Base-by-base conservation (phyloP, 495 filamentous ascomycete species). In the Trichoderma virens region DNA sequence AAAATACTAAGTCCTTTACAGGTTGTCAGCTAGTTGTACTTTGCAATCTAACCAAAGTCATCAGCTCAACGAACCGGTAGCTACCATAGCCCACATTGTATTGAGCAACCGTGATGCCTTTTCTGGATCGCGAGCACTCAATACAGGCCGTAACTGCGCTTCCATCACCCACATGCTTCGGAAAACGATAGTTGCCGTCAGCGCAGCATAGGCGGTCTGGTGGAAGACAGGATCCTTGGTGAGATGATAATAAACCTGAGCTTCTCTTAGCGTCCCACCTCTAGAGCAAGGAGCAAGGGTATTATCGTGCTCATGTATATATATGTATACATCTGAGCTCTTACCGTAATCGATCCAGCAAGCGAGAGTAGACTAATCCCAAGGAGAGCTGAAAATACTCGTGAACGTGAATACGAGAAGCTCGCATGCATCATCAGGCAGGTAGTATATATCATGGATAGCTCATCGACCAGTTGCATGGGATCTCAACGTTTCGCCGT, bases 401-500 rank as follows among this genome's bases (percentile, higher is more conserved):
- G 68, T 5, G 90, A 79, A 65, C 82, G 81, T 5, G 80, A 84
- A 75, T 93, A 89, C 11, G 89, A 86, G 73, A 97, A 94, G 23
- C 90, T 90, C 16, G 91, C 91, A 73, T 81, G 87, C 64, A 77
- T 76, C 88, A 97, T 95, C n/a, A 96, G 75, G 67, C 89, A 95
- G 8, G 93, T 95, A 1, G 93, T 97, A 72, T 98, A 98, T 32
- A 98, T 97, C 94, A 98, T 98, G 65, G 88, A 90, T 8, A 97
- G 83, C 75, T 98, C 94, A 70, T 98, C 94, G 38, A 97, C 89
- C 18, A 98, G 85, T 72, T 98, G 94, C 94, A 97, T 97, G 2
- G 92, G 91, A 76, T 98, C 92, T 96, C 73, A 61, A 41, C 20
- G 61, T 34, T 31, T 39, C 31, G 68, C 71, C 20, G 70, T 67